phyloP scores from a whole-genome alignment of 2,329 filamentous ascomycete genomes.

The Magnaporthales sp. region DNA sequence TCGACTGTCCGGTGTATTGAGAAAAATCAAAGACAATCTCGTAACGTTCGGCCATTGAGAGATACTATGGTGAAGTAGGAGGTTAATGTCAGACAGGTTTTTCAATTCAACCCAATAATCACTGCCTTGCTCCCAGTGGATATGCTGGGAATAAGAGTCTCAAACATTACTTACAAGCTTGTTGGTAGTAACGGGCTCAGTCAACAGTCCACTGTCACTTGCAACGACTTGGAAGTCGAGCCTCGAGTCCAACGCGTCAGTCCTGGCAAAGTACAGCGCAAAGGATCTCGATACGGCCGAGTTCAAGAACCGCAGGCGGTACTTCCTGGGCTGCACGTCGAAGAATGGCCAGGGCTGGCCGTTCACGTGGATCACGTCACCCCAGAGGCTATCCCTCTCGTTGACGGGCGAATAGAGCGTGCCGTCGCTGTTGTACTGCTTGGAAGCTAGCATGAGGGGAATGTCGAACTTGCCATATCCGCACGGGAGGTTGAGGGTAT shows the following conservation, averaged over 20 bases:
- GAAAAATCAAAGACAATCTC: conserved; percentile 50
- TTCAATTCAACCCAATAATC: not conserved
- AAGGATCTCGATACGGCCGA: conserved; percentile 38
- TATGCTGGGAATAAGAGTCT: no score
- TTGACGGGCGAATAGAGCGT: conserved; percentile 35
- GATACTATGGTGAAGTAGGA: conserved; percentile 13
- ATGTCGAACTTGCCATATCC: conserved; percentile 43
- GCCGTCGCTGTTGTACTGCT: conserved; percentile 42
- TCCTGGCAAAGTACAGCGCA: conserved; percentile 33
- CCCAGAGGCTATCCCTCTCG: conserved; percentile 39
- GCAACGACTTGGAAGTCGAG: conserved; percentile 44
- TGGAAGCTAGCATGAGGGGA: conserved; percentile 38
- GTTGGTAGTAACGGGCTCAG: conserved; percentile 25
- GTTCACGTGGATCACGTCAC: conserved; percentile 50
- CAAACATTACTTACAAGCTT: not conserved
- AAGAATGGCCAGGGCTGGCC: conserved; percentile 50
- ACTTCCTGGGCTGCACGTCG: conserved; percentile 51
- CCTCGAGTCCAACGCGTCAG: conserved; percentile 18
- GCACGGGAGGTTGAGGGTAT: conserved; percentile 36
- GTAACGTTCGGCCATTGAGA: conserved; percentile 48
- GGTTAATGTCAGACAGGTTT: not conserved
- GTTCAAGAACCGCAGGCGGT: conserved; percentile 46
- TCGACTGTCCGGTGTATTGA: conserved; percentile 34
- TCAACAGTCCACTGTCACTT: conserved; percentile 43
- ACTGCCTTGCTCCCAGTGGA: no score